Evolutionary conservation across 1,139 yeast species (phyloP), one percentile per base, ranked within the genome.

Genomic region (Yamadazyma oceani): DNA sequence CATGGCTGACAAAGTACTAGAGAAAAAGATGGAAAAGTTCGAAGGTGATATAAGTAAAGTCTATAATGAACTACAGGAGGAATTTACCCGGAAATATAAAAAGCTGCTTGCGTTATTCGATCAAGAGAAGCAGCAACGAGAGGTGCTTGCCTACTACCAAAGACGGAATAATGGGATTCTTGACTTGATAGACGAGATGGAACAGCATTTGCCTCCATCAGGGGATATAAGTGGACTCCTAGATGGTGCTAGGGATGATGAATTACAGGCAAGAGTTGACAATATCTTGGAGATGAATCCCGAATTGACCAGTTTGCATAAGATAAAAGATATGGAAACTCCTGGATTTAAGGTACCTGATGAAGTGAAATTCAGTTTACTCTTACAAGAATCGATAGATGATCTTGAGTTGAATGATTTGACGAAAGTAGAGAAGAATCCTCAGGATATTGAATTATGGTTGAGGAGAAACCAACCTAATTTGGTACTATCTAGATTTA

Each of bases 391-490:
- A 40, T 44, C 58, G 21, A 51, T 69, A 1, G 66, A 74, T 1
- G 76, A 69, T 13, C 49, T 68, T 31, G 51, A 60, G n/a, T 54
- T 60, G 32, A 75, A 70, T 41, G 76, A 70, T 40, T 46, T 66
- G 17, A 57, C 58, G 25, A 46, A 52, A 8, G 43, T 64, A 1
- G 71, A 68, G 42, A 45, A 54, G 17, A 70, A 70, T 36, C 77
- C 77, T 0, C 73, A 67, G 46, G 63, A 57, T 32, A 49, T 59
- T 3, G 72, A 66, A 26, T 50, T 58, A 43, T 70, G 76, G 76
- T 49, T 62, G 24, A 50, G 70, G 31, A 54, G 74, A 34, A 64
- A 68, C 42, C 56, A 57, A 38, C 63, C 69, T 2, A 58, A 60
- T 37, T 53, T 70, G 43, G 64, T 67, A 5, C 54, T 58, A 19